Evolutionary conservation across 768 basidiomycete species (phyloP).

Genomic region (Fibroporia radiculosa): DNA sequence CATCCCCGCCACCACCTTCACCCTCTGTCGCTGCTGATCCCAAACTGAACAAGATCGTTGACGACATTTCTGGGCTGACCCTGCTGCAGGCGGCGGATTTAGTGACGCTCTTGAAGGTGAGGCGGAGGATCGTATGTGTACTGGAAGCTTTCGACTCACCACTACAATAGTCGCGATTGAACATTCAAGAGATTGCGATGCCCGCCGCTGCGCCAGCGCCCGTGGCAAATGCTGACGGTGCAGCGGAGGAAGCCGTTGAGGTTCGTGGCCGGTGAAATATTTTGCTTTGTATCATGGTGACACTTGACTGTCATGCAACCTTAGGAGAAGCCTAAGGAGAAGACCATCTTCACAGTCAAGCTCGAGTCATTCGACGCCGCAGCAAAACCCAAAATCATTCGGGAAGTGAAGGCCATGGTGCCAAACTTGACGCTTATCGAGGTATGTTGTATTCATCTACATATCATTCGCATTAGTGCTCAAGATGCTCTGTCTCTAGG

Average conservation of each 20-base stretch:
- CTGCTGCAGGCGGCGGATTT: conserved; percentile 94
- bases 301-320: too few relatives aligned
- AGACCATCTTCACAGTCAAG: conserved; percentile 94
- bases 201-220: conserved; percentile 65
- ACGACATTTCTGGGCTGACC: conserved; percentile 84
- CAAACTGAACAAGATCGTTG: conserved; percentile 75
- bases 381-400: conserved; percentile 94
- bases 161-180: conserved; percentile 64
- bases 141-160: neutral
- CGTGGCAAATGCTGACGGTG: conserved; percentile 45
- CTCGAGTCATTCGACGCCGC: conserved; percentile 90
- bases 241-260: conserved; percentile 56
- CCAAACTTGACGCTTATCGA: conserved; percentile 97
- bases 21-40: conserved; percentile 43
- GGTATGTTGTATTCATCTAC: conserved; percentile 44
- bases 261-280: conserved; percentile 31
- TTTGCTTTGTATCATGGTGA: neutral
- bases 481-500: conserved; percentile 46
- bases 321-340: conserved; percentile 96
- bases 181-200: conserved; percentile 96
- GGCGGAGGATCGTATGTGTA: conserved; percentile 6
- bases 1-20: conserved; percentile 36
- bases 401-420: conserved; percentile 93
- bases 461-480: neutral
- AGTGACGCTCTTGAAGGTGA: conserved; percentile 83